Percentiles rank a stretch among this genome's conserved stretches.
Conservation (phyloP, 768 basidiomycete species). For the Tricholoma sp. region DNA sequence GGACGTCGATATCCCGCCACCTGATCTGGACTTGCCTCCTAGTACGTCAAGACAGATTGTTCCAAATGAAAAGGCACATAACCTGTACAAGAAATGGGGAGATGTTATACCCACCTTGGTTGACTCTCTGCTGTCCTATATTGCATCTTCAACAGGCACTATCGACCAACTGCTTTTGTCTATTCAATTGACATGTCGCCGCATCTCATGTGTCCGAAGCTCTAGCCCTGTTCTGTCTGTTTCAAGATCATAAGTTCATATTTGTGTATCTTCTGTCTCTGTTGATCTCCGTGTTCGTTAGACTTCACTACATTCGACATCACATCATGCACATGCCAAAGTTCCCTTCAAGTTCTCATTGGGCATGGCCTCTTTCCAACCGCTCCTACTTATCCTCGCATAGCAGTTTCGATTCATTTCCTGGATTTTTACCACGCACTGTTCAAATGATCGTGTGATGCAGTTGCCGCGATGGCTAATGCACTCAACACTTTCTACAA, state of each 20-base stretch:
- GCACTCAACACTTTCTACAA: constrained; percentile 24
- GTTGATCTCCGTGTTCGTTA: not conserved
- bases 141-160: not conserved
- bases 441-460: constrained; percentile 31
- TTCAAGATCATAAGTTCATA: constrained; percentile 1
- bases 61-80: not conserved
- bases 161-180: not conserved
- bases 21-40: not conserved
- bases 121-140: not conserved
- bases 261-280: no score
- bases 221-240: not conserved
- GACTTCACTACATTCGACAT: constrained; percentile 12
- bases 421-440: constrained; percentile 26
- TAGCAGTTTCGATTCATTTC: constrained; percentile 22
- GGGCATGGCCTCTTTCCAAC: constrained; percentile 26
- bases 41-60: not conserved
- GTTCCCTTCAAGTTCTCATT: constrained; percentile 19
- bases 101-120: not conserved
- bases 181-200: not conserved
- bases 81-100: not conserved
- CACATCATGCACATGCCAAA: constrained; percentile 16
- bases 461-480: constrained; percentile 21
- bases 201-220: no score
- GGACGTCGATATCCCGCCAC: not conserved
- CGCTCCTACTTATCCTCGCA: constrained; percentile 15